Percentiles rank a stretch among this genome's conserved stretches.
phyloP scores from a whole-genome alignment of 179 eudicot species.

The Heliamphora pulchella region DNA sequence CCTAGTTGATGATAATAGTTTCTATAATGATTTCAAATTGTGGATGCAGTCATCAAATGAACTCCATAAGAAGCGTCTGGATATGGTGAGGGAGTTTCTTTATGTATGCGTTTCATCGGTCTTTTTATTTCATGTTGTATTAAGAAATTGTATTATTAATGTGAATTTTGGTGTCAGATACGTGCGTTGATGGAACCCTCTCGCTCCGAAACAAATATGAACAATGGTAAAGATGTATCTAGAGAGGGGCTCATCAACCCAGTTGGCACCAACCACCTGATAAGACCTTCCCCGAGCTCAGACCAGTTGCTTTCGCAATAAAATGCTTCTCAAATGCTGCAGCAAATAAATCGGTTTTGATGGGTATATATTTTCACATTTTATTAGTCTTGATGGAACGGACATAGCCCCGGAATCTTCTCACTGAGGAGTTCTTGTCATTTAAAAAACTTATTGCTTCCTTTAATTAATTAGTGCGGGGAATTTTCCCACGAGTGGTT shows the following conservation, averaged over 20 bases:
- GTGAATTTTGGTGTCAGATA: constrained; percentile 36
- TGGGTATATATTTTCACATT: neutral
- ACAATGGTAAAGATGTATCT: constrained; percentile 38
- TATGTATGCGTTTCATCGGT: neutral
- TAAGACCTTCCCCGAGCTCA: constrained; percentile 67
- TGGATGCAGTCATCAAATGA: constrained; percentile 66
- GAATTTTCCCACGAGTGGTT: too few species aligned
- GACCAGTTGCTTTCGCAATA: constrained; percentile 61
- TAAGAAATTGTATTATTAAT: neutral
- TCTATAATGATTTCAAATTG: constrained; percentile 15
- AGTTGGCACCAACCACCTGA: constrained; percentile 40
- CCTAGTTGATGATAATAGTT: neutral
- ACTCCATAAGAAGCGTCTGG: constrained; percentile 73
- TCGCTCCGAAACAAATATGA: constrained; percentile 44
- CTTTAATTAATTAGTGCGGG: too few species aligned
- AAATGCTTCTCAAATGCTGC: constrained; percentile 57
- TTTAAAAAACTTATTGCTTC: too few species aligned
- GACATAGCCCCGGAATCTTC: too few species aligned
- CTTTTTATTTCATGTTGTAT: neutral
- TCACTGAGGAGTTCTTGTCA: too few species aligned
- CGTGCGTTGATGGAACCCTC: constrained; percentile 61
- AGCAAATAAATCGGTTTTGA: constrained; percentile 61
- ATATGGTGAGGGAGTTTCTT: constrained; percentile 41
- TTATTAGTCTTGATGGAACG: too few species aligned
- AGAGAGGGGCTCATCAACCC: constrained; percentile 49